Evolutionary conservation across 1,284 basidiomycete genomes (phyloP).

Genomic region (Ceratobasidium sp.): DNA sequence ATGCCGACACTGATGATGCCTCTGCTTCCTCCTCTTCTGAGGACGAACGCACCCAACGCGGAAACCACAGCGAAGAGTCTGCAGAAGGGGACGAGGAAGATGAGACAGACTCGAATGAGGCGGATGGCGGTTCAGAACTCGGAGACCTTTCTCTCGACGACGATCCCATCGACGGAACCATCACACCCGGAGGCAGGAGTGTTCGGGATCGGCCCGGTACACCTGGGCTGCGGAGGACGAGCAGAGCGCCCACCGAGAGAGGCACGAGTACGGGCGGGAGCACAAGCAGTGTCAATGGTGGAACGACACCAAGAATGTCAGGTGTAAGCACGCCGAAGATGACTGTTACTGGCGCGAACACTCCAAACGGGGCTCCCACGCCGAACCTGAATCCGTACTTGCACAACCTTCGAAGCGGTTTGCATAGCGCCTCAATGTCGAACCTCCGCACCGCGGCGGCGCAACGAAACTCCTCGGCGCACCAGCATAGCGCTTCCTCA

Average conservation of each 20-base stretch:
- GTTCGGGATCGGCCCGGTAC: constrained; percentile 13
- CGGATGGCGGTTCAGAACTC: constrained; percentile 23
- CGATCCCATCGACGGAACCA: not conserved
- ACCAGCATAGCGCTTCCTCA: constrained; percentile 8
- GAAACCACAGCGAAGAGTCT: not conserved
- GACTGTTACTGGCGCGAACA: not conserved
- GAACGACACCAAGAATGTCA: constrained; percentile 5
- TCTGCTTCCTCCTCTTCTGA: not conserved
- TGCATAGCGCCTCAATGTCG: constrained; percentile 33
- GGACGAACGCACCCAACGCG: not conserved
- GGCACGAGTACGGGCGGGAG: constrained; percentile 3
- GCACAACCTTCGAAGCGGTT: constrained; percentile 12
- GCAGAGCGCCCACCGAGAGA: not conserved
- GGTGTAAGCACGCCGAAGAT: constrained; percentile 11
- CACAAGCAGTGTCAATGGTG: constrained; percentile 18
- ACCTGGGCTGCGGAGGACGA: not conserved
- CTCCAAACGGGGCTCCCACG: not conserved
- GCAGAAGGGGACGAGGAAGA: constrained; percentile 18
- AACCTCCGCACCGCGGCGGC: constrained; percentile 13
- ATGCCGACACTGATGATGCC: not conserved
- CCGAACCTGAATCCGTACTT: not conserved
- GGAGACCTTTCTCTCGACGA: constrained; percentile 7
- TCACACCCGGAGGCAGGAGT: constrained; percentile 3
- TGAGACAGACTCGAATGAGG: constrained; percentile 42
- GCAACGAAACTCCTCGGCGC: not conserved